These are phyloP conservation scores for Lyophyllum atratum DNA, from an alignment of 768 basidiomycete species.

Conservation along the genomic window DNA sequence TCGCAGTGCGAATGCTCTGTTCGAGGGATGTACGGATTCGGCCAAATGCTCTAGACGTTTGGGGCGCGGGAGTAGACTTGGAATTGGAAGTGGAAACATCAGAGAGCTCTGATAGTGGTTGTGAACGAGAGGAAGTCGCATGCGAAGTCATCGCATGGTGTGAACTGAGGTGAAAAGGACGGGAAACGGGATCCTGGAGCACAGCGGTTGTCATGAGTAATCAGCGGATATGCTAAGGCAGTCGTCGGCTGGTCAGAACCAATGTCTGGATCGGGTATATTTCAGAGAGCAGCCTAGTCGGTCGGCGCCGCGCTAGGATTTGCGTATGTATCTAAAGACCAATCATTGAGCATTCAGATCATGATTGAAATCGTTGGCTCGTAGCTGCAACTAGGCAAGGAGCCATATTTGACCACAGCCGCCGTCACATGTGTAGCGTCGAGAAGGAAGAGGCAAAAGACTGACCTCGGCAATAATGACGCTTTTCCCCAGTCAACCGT, in stretches of 20 bases:
- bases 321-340: slow-evolving; percentile 9
- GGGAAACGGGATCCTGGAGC: slow-evolving; percentile 39
- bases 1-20: slow-evolving; percentile 65
- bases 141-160: slow-evolving; percentile 36
- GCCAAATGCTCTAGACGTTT: slow-evolving; percentile 56
- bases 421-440: neutral
- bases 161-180: slow-evolving; percentile 49
- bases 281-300: neutral
- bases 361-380: slow-evolving; percentile 8
- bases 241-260: neutral
- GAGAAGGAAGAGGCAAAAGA: neutral
- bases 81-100: slow-evolving; percentile 20
- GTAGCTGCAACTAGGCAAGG: neutral
- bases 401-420: slow-evolving; percentile 7
- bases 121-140: slow-evolving; percentile 45
- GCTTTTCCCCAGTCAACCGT: slow-evolving; percentile 1
- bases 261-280: slow-evolving; percentile 3
- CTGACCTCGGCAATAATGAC: slow-evolving; percentile 12
- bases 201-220: slow-evolving; percentile 48
- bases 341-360: neutral
- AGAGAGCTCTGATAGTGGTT: slow-evolving; percentile 35
- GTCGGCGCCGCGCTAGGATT: neutral
- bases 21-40: slow-evolving; percentile 69
- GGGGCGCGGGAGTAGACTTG: slow-evolving; percentile 30
- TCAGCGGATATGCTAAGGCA: slow-evolving; percentile 1